Evolutionary conservation across 2,329 filamentous ascomycete species (phyloP).

Genomic region (Aschersonia sp.): DNA sequence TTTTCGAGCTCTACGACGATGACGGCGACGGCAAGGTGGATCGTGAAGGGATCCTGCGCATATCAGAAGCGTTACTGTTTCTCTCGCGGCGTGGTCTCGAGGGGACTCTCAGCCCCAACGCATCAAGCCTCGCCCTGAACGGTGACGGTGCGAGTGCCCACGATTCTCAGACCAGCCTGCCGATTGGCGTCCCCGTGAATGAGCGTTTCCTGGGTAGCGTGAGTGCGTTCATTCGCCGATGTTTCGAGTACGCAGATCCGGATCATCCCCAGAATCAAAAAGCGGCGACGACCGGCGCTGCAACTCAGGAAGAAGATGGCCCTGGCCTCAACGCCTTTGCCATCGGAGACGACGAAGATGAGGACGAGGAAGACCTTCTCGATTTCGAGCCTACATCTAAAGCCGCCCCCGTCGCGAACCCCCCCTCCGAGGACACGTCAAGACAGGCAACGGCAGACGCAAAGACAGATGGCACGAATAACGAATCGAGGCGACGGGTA

Average conservation of each 20-base stretch:
- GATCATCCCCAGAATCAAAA: constrained; percentile 55
- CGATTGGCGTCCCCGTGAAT: constrained; percentile 49
- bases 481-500: constrained; percentile 18
- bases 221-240: constrained; percentile 87
- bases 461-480: constrained; percentile 5
- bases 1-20: constrained; percentile 95
- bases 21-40: constrained; percentile 84
- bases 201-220: constrained; percentile 87
- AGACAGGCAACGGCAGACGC: constrained; percentile 9
- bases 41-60: constrained; percentile 83
- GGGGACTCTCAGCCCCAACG: constrained; percentile 53
- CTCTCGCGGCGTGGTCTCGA: constrained; percentile 79
- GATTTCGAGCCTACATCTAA: constrained; percentile 35
- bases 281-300: constrained; percentile 10
- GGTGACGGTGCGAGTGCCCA: constrained; percentile 15
- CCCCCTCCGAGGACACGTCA: constrained; percentile 6
- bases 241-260: constrained; percentile 96
- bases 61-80: constrained; percentile 88
- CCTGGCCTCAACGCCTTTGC: constrained; percentile 44
- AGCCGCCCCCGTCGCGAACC: constrained; percentile 28
- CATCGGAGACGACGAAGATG: constrained; percentile 50
- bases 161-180: constrained; percentile 23
- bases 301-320: constrained; percentile 12
- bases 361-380: constrained; percentile 41
- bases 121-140: constrained; percentile 39